Evolutionary conservation across 2,329 filamentous ascomycete genomes (phyloP).

Genomic region (Diplocarpon rosae): DNA sequence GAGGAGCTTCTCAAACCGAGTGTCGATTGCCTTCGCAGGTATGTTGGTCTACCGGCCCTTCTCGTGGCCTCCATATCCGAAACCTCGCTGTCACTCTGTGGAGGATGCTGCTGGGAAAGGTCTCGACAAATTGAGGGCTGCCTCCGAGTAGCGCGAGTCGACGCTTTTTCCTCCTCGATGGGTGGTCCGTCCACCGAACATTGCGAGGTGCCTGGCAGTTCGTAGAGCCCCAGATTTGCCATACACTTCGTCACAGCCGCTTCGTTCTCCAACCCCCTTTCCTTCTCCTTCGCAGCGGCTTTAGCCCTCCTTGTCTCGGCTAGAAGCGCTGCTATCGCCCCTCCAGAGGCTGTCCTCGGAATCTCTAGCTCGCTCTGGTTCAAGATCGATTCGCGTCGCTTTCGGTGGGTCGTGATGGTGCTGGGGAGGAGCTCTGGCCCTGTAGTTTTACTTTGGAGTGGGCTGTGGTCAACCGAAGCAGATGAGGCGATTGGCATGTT

Average conservation of each 20-base stretch:
- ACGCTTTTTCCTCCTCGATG: slow-evolving; percentile 13
- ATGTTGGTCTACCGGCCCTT: slow-evolving; percentile 6
- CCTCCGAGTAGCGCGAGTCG: slow-evolving; percentile 18
- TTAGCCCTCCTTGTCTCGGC: slow-evolving; percentile 22
- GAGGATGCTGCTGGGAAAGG: not conserved
- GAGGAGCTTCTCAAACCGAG: slow-evolving; percentile 15
- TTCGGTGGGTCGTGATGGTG: slow-evolving; percentile 25
- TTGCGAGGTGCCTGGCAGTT: slow-evolving; percentile 21
- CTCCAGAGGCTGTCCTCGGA: slow-evolving; percentile 14
- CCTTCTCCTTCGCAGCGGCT: slow-evolving; percentile 20
- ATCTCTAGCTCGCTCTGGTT: slow-evolving; percentile 17
- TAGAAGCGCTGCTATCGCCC: slow-evolving; percentile 24
- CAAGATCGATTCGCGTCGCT: slow-evolving; percentile 25
- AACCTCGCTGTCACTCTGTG: slow-evolving; percentile 15
- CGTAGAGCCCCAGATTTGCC: slow-evolving; percentile 23
- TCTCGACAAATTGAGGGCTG: slow-evolving; percentile 15
- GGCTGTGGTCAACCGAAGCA: slow-evolving; percentile 23
- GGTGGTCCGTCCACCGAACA: slow-evolving; percentile 6
- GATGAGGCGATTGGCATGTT: slow-evolving; percentile 18
- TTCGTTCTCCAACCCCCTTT: slow-evolving; percentile 13
- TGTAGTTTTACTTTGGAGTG: slow-evolving; percentile 21
- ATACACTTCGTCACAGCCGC: slow-evolving; percentile 12
- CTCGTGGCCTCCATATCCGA: slow-evolving; percentile 18
- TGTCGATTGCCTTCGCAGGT: slow-evolving; percentile 24
- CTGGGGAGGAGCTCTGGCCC: slow-evolving; percentile 16